These are phyloP conservation scores for Debaryomyces coudertii DNA, from an alignment of 1,139 yeast species.

Conservation along the genomic window DNA sequence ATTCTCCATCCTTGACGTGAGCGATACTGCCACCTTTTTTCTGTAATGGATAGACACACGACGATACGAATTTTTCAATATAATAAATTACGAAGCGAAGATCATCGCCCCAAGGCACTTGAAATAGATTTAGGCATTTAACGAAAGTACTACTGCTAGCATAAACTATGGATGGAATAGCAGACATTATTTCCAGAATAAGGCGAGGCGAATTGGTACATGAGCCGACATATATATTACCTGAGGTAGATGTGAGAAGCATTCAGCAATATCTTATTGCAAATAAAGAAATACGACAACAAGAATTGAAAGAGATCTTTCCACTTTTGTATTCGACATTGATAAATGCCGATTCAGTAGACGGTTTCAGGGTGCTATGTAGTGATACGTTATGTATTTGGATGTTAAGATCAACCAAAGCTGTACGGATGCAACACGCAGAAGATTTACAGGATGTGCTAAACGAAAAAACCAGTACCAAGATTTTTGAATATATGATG, in stretches of 20 bases:
- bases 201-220: neutral
- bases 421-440: neutral
- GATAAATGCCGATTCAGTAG: conserved; percentile 3
- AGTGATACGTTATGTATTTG: conserved; percentile 69
- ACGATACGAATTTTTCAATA: conserved; percentile 5
- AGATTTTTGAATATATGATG: conserved; percentile 54
- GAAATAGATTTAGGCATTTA: neutral
- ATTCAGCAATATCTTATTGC: conserved; percentile 3
- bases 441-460: neutral
- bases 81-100: neutral
- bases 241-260: neutral
- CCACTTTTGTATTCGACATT: conserved; percentile 5
- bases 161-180: neutral
- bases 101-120: neutral
- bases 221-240: neutral
- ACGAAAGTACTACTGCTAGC: neutral
- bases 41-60: conserved; percentile 1
- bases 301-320: neutral
- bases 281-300: conserved; percentile 3
- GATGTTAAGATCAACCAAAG: conserved; percentile 55
- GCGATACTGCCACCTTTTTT: neutral
- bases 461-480: conserved; percentile 1
- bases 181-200: neutral
- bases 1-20: neutral
- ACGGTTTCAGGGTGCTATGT: conserved; percentile 37